These are phyloP conservation scores for Trapa bicornis DNA, from an alignment of 345 rosid genomes.

Conservation along the genomic window DNA sequence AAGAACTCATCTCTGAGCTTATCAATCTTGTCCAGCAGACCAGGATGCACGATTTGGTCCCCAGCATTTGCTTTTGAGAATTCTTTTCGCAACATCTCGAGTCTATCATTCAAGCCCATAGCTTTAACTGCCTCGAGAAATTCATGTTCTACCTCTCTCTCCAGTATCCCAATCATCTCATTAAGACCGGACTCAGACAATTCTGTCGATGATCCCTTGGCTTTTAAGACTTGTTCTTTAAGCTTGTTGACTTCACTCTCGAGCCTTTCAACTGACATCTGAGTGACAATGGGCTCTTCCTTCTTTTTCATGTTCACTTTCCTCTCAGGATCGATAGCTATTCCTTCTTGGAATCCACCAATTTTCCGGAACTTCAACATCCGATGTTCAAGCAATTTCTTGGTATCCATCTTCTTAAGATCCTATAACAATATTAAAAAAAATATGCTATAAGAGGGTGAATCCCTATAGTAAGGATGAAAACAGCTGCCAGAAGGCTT, in stretches of 20 bases:
- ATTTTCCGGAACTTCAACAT: constrained; percentile 71
- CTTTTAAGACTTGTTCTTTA: constrained; percentile 51
- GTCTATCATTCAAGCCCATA: constrained; percentile 46
- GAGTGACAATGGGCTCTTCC: constrained; percentile 26
- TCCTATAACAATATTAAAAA: constrained; percentile 34
- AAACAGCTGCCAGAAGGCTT: constrained; percentile 22
- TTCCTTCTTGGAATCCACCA: constrained; percentile 62
- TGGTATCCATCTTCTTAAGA: constrained; percentile 53
- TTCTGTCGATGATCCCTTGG: constrained; percentile 46
- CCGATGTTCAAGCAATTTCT: constrained; percentile 57
- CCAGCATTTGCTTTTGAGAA: constrained; percentile 34
- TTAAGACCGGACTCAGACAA: constrained; percentile 38
- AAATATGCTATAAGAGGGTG: not conserved
- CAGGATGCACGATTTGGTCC: constrained; percentile 50
- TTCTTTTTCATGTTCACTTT: constrained; percentile 68
- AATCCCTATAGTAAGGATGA: not conserved
- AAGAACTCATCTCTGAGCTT: constrained; percentile 55
- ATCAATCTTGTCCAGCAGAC: constrained; percentile 40
- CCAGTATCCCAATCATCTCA: constrained; percentile 56
- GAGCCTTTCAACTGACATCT: constrained; percentile 34
- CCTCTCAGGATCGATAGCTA: constrained; percentile 45
- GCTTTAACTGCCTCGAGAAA: constrained; percentile 50
- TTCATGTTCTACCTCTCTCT: constrained; percentile 66
- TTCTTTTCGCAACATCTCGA: constrained; percentile 33
- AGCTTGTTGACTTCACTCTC: constrained; percentile 58